A percentile compares a stretch with the other conserved stretches of the same genome.
Conservation (phyloP, 768 basidiomycete species). For the Pleurotus tuoliensis region DNA sequence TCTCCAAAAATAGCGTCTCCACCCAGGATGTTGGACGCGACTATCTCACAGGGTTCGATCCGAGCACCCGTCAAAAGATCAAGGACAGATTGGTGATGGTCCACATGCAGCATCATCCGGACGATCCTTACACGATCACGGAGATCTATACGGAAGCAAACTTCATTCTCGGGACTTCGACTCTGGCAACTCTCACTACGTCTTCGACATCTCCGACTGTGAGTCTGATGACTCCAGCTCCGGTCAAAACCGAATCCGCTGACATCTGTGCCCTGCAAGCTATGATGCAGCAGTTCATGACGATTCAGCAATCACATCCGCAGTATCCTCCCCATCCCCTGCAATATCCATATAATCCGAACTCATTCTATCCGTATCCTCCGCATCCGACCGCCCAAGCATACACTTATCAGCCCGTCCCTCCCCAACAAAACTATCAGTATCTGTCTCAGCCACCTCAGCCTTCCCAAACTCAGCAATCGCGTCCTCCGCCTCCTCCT, state of each 20-base stretch:
- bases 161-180: not conserved
- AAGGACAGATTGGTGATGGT: not conserved
- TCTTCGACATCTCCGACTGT: slow-evolving; percentile 12
- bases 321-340: too few relatives aligned
- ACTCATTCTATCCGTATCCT: not conserved
- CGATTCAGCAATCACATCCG: too few relatives aligned
- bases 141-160: slow-evolving; percentile 18
- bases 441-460: not conserved
- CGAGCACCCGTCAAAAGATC: not conserved
- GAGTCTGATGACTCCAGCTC: slow-evolving; percentile 13
- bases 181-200: slow-evolving; percentile 13
- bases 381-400: not conserved
- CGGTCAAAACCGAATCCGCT: too few relatives aligned
- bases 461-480: too few relatives aligned
- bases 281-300: too few relatives aligned
- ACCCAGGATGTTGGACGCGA: slow-evolving; percentile 18
- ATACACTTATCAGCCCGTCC: not conserved
- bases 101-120: slow-evolving; percentile 17
- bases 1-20: slow-evolving; percentile 13
- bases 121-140: slow-evolving; percentile 18
- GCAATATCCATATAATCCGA: not conserved
- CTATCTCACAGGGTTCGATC: slow-evolving; percentile 14
- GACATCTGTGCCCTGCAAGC: not conserved
- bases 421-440: not conserved
- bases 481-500: not conserved